phyloP scores from a whole-genome alignment of 2,329 filamentous ascomycete genomes.

The Penicillium brevicompactum region DNA sequence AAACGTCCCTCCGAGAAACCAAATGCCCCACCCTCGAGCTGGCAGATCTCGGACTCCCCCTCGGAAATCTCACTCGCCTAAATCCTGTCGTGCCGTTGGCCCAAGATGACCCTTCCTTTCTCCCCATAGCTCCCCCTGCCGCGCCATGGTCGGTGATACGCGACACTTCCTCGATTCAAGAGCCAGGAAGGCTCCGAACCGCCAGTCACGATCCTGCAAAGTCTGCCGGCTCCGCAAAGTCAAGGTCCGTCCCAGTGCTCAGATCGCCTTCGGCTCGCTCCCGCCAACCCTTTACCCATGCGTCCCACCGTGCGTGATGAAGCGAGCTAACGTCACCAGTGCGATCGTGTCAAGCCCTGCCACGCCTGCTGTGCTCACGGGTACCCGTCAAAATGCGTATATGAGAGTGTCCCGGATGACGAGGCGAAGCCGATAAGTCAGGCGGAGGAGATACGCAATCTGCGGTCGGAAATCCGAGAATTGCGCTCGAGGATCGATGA shows the following conservation, averaged over 20 bases:
- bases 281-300: slow-evolving; percentile 7
- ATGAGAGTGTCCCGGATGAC: slow-evolving; percentile 37
- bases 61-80: slow-evolving; percentile 31
- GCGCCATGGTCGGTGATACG: slow-evolving; percentile 23
- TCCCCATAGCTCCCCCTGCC: slow-evolving; percentile 12
- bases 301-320: neutral
- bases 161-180: slow-evolving; percentile 22
- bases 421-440: slow-evolving; percentile 38
- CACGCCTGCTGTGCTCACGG: slow-evolving; percentile 44
- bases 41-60: slow-evolving; percentile 33
- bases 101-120: slow-evolving; percentile 17
- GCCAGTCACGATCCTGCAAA: slow-evolving; percentile 42
- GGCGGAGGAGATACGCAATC: slow-evolving; percentile 39
- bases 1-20: neutral
- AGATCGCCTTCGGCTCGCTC: slow-evolving; percentile 21
- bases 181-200: slow-evolving; percentile 30
- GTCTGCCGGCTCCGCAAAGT: slow-evolving; percentile 43
- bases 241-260: slow-evolving; percentile 35
- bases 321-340: slow-evolving; percentile 29
- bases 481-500: slow-evolving; percentile 30
- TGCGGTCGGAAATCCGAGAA: slow-evolving; percentile 38
- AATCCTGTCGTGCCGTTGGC: slow-evolving; percentile 33
- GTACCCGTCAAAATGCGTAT: slow-evolving; percentile 41
- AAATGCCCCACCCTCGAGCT: slow-evolving; percentile 7
- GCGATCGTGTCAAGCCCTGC: slow-evolving; percentile 42